Conservation (phyloP, 768 basidiomycete species). For the Favolaschia claudopus region DNA sequence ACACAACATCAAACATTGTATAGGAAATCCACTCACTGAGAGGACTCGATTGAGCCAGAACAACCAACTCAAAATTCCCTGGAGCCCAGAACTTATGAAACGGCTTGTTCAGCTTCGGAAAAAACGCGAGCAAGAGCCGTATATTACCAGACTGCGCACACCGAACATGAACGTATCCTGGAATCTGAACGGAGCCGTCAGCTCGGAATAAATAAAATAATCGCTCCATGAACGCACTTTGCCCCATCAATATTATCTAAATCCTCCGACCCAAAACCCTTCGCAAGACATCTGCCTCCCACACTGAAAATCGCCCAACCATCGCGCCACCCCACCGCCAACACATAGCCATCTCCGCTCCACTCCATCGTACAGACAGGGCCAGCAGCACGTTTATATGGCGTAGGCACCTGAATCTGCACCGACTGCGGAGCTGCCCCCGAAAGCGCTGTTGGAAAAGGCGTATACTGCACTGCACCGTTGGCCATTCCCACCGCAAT, state of each 20-base stretch:
- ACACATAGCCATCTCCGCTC: slow-evolving; percentile 95
- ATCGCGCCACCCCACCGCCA: slow-evolving; percentile 89
- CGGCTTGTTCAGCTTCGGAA: slow-evolving; percentile 14
- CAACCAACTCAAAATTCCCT: slow-evolving; percentile 89
- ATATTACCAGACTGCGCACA: slow-evolving; percentile 71
- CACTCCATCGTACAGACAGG: slow-evolving; percentile 78
- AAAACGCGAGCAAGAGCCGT: not conserved
- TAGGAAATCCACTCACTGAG: slow-evolving; percentile 50
- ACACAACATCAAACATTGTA: not conserved
- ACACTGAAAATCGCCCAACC: slow-evolving; percentile 95
- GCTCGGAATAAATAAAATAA: slow-evolving; percentile 10
- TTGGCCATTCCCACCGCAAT: slow-evolving; percentile 72
- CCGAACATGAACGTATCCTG: slow-evolving; percentile 91
- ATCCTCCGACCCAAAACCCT: slow-evolving; percentile 75
- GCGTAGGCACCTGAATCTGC: slow-evolving; percentile 66
- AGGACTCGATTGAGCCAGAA: slow-evolving; percentile 64
- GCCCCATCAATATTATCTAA: slow-evolving; percentile 54
- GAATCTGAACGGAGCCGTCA: slow-evolving; percentile 49
- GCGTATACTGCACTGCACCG: slow-evolving; percentile 70
- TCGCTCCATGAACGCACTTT: slow-evolving; percentile 43
- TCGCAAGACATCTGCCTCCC: slow-evolving; percentile 86
- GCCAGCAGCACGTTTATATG: slow-evolving; percentile 65
- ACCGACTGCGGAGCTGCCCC: slow-evolving; percentile 61
- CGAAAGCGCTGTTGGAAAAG: slow-evolving; percentile 73
- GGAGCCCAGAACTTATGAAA: slow-evolving; percentile 85